Evolutionary conservation across 2,329 filamentous ascomycete genomes (phyloP).

Genomic region (Ascochyta fabae): DNA sequence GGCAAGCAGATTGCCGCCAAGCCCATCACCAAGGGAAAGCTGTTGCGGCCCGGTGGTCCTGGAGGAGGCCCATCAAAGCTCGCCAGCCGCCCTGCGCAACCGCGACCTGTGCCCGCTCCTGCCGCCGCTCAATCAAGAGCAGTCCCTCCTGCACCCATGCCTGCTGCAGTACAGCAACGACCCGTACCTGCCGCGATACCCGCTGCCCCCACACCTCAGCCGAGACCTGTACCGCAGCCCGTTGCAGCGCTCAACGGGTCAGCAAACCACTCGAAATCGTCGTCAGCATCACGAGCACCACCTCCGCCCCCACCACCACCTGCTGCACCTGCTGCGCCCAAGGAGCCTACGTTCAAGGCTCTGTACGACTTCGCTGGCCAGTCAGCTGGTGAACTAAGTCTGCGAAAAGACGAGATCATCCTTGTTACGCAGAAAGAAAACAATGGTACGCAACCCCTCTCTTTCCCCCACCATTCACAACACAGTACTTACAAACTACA

Average conservation of each 20-base stretch:
- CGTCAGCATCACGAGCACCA: conserved; percentile 55
- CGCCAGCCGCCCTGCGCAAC: conserved; percentile 57
- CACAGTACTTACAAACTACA: conserved; percentile 50
- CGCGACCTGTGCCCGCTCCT: conserved; percentile 41
- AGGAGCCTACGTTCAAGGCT: conserved; percentile 84
- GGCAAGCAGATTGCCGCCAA: conserved; percentile 84
- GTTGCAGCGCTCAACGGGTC: conserved; percentile 60
- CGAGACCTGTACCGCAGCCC: conserved; percentile 61
- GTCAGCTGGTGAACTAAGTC: conserved; percentile 81
- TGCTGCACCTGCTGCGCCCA: conserved; percentile 63
- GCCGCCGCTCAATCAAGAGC: conserved; percentile 51
- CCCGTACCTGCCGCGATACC: conserved; percentile 41
- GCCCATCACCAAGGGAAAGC: conserved; percentile 90
- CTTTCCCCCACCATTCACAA: not conserved
- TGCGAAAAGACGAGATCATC: conserved; percentile 80
- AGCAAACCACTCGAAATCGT: conserved; percentile 51
- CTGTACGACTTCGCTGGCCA: conserved; percentile 91
- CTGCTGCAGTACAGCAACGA: conserved; percentile 52
- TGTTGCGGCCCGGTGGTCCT: conserved; percentile 89
- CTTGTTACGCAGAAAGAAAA: conserved; percentile 92
- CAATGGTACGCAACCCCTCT: conserved; percentile 72
- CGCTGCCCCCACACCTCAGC: conserved; percentile 34
- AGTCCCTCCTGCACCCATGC: conserved; percentile 58
- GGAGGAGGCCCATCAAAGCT: conserved; percentile 79
- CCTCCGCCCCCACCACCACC: conserved; percentile 69